Percentiles rank a stretch among this genome's conserved stretches.
phyloP scores from a whole-genome alignment of 768 basidiomycete species.

The Nevesoporus exiguus region DNA sequence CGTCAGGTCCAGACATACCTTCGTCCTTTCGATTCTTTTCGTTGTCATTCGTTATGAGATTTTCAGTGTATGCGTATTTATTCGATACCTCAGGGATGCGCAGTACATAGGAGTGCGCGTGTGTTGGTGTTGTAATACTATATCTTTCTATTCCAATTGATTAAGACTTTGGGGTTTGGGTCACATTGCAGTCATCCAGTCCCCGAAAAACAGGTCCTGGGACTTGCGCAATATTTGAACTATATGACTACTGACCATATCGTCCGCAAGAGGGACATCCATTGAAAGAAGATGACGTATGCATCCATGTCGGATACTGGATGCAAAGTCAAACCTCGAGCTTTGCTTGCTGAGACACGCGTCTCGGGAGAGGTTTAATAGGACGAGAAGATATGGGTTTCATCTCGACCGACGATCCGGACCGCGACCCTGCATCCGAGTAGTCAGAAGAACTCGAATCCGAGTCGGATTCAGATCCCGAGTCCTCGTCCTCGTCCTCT shows the following conservation, averaged over 20 bases:
- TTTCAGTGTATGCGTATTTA: constrained; percentile 3
- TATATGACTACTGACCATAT: too few relatives aligned
- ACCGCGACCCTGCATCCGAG: constrained; percentile 15
- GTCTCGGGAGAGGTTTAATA: constrained; percentile 48
- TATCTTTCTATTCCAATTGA: not conserved
- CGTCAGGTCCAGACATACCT: not conserved
- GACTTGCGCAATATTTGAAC: too few relatives aligned
- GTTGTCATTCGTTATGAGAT: not conserved
- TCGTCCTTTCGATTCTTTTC: not conserved
- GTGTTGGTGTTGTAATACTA: constrained; percentile 8
- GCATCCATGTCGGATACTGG: not conserved
- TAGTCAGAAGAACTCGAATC: not conserved
- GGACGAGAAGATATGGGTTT: constrained; percentile 41
- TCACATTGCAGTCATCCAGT: not conserved
- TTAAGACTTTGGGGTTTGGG: not conserved
- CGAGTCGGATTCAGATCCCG: not conserved
- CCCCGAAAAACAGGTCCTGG: not conserved
- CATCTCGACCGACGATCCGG: constrained; percentile 29
- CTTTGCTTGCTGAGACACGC: constrained; percentile 27
- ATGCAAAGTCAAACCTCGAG: constrained; percentile 30
- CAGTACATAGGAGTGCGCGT: constrained; percentile 1
- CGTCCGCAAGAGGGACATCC: too few relatives aligned
- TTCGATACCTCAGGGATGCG: constrained; percentile 2
- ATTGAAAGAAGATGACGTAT: not conserved
- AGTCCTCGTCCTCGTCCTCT: constrained; percentile 9